Percentiles rank a stretch among this genome's conserved stretches.
Conservation (phyloP, 495 filamentous ascomycete species). For the Penicillium fimorum region DNA sequence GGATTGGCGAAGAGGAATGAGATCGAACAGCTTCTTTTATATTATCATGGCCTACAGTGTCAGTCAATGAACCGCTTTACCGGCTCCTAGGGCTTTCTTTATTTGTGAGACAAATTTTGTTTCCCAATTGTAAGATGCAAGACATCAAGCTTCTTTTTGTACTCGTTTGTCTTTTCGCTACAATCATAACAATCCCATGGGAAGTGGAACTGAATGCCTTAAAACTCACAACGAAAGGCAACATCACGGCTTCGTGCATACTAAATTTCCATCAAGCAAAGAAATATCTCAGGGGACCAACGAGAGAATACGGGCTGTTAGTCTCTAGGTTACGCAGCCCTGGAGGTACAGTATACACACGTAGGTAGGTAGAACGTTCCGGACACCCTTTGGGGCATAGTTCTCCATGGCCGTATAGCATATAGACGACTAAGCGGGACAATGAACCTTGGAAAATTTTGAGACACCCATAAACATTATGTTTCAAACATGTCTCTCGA, state of each 20-base stretch:
- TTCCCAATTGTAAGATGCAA: not conserved
- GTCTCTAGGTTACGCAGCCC: not conserved
- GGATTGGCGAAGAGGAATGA: not conserved
- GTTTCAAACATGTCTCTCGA: not conserved
- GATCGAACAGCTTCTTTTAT: not conserved
- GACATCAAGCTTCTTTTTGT: not conserved
- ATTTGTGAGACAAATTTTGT: not conserved
- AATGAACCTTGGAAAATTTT: not conserved
- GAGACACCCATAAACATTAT: not conserved
- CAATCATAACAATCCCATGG: not conserved
- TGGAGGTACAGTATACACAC: not conserved
- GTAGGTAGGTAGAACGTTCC: not conserved
- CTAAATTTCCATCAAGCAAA: not conserved
- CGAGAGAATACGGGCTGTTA: not conserved
- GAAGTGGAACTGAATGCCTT: not conserved
- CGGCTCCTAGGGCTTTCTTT: not conserved
- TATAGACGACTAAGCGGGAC: not conserved
- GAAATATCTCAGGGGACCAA: not conserved
- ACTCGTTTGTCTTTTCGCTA: not conserved
- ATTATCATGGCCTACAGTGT: not conserved
- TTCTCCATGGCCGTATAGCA: not conserved
- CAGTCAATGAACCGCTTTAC: not conserved
- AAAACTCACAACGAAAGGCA: not conserved
- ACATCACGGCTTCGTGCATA: not conserved
- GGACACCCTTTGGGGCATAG: not conserved